These are phyloP conservation scores for Penstemon eatonii DNA, from an alignment of 257 asterid genomes.

Conservation along the genomic window DNA sequence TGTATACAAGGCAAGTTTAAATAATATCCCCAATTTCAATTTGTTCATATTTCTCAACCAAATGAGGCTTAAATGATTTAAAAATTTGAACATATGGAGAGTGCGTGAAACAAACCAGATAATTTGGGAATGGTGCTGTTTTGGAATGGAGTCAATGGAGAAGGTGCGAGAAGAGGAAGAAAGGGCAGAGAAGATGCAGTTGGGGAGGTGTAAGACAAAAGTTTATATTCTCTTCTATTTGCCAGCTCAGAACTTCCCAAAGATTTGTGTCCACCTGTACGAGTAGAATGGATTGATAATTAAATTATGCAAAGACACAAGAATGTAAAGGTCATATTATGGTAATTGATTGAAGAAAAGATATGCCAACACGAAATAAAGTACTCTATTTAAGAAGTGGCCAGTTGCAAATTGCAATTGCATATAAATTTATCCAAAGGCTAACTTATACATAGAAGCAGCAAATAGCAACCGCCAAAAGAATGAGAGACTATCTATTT, in stretches of 20 bases:
- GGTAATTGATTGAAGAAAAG: background rate
- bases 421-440: too few species aligned
- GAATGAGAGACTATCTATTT: too few species aligned
- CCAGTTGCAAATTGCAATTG: too few species aligned
- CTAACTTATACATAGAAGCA: too few species aligned
- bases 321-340: background rate
- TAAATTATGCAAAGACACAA: background rate
- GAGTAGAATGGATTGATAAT: constrained; percentile 25
- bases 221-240: constrained; percentile 49
- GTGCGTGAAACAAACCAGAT: constrained; percentile 64
- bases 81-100: constrained; percentile 12
- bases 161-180: constrained; percentile 93
- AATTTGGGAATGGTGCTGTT: constrained; percentile 79
- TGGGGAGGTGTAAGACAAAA: constrained; percentile 64
- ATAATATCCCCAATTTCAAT: background rate
- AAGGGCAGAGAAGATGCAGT: constrained; percentile 70
- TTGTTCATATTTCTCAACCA: too few species aligned
- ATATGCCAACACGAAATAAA: constrained; percentile 5
- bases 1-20: constrained; percentile 25
- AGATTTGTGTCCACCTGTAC: constrained; percentile 53
- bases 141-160: constrained; percentile 90
- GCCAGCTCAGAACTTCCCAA: constrained; percentile 36
- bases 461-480: too few species aligned
- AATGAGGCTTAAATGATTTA: background rate
- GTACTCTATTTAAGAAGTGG: too few species aligned